phyloP scores from a whole-genome alignment of 352 stramenopile species.

The Globisporangium okanoganense region DNA sequence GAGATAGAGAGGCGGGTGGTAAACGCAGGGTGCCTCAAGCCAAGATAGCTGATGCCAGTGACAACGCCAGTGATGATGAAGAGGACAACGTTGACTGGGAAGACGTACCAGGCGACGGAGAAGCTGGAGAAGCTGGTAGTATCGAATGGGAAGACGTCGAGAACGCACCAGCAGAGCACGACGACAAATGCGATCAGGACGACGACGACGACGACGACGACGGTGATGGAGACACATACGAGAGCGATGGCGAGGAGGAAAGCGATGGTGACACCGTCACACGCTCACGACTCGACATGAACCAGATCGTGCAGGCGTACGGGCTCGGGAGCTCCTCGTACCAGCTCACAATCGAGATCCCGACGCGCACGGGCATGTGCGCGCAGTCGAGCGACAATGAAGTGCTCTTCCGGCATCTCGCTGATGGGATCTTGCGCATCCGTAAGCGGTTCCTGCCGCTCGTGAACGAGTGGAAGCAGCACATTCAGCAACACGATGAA shows the following conservation, averaged over 20 bases:
- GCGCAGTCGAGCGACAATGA: constrained; percentile 66
- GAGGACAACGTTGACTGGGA: not conserved
- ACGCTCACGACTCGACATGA: constrained; percentile 53
- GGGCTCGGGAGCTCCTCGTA: constrained; percentile 74
- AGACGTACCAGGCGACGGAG: not conserved
- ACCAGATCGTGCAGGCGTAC: constrained; percentile 74
- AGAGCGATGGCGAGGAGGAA: constrained; percentile 7
- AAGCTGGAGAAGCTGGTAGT: constrained; percentile 14
- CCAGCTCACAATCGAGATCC: constrained; percentile 63
- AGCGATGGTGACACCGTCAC: not conserved
- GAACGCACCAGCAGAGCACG: constrained; percentile 1
- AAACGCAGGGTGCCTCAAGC: not conserved
- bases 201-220: constrained; percentile 14
- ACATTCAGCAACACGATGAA: not conserved
- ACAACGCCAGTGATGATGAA: constrained; percentile 4
- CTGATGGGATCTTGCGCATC: constrained; percentile 52
- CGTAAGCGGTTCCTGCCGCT: constrained; percentile 73
- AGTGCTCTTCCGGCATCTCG: constrained; percentile 48
- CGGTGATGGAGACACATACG: constrained; percentile 18
- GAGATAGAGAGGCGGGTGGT: not conserved
- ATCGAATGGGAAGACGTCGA: constrained; percentile 29
- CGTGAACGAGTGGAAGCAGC: constrained; percentile 43
- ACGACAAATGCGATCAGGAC: constrained; percentile 9
- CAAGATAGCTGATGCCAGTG: too few relatives aligned
- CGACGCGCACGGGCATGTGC: constrained; percentile 37